Evolutionary conservation across 2,329 filamentous ascomycete genomes (phyloP).

Genomic region (Aspergillus candidus): DNA sequence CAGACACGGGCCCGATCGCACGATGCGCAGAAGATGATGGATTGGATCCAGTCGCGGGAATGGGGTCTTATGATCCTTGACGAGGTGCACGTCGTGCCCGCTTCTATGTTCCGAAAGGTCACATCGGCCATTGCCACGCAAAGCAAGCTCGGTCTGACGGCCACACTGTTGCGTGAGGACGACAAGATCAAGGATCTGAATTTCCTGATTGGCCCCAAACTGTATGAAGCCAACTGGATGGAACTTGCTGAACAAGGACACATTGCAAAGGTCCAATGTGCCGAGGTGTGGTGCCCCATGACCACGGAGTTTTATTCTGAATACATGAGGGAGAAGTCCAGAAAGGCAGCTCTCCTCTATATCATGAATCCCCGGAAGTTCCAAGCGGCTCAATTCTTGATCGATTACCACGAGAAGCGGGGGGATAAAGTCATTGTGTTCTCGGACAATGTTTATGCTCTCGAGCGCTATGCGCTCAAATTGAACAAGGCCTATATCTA

Average conservation of each 20-base stretch:
- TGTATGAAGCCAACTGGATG: conserved; percentile 99
- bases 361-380: conserved; percentile 98
- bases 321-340: conserved; percentile 67
- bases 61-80: conserved; percentile 97
- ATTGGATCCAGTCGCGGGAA: conserved; percentile 80
- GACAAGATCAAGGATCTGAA: conserved; percentile 98
- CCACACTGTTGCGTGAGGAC: conserved; percentile 89
- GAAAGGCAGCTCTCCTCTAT: conserved; percentile 67
- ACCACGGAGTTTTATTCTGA: conserved; percentile 96
- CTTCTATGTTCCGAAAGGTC: conserved; percentile 91
- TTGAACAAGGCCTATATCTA: conserved; percentile 86
- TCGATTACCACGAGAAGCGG: conserved; percentile 90
- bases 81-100: conserved; percentile 96
- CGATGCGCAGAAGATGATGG: conserved; percentile 96
- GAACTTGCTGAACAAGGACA: conserved; percentile 94
- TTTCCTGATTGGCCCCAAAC: conserved; percentile 92
- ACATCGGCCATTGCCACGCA: conserved; percentile 91
- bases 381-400: conserved; percentile 95
- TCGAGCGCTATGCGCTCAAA: conserved; percentile 77
- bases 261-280: conserved; percentile 94
- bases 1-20: conserved; percentile 80
- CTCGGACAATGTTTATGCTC: conserved; percentile 91
- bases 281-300: conserved; percentile 99
- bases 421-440: conserved; percentile 99
- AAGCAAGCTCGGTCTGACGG: conserved; percentile 89